Conservation (phyloP, 2,329 filamentous ascomycete species). For the Hirsutella rhossiliensis region DNA sequence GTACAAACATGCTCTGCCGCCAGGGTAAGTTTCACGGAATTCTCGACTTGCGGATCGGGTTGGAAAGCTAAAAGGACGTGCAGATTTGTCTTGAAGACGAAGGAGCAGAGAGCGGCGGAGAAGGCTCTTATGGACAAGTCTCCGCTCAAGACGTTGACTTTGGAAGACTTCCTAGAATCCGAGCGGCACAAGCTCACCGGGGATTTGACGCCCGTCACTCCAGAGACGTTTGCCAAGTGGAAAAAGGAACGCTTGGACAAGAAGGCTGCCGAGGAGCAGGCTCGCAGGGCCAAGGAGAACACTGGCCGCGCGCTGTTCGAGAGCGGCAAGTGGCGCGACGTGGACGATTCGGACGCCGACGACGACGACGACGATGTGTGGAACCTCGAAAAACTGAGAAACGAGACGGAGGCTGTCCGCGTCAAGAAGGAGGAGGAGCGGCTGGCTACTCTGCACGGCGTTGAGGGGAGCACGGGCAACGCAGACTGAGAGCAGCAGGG, state of each 20-base stretch:
- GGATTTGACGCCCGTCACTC: constrained; percentile 83
- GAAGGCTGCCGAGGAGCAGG: constrained; percentile 89
- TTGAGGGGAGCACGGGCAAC: neutral
- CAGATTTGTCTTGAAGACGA: constrained; percentile 94
- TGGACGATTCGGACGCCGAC: constrained; percentile 48
- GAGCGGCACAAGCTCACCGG: constrained; percentile 93
- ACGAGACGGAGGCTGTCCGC: constrained; percentile 70
- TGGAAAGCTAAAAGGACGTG: constrained; percentile 10
- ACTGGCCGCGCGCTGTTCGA: constrained; percentile 94
- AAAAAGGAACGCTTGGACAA: constrained; percentile 90
- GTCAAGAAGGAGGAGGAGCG: constrained; percentile 69
- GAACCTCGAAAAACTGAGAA: constrained; percentile 72
- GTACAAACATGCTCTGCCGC: constrained; percentile 91
- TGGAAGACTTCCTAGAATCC: constrained; percentile 95
- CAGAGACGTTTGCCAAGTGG: constrained; percentile 90
- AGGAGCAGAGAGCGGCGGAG: constrained; percentile 89
- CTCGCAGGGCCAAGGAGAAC: constrained; percentile 83
- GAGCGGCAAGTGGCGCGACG: constrained; percentile 79
- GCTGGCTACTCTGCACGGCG: constrained; percentile 23
- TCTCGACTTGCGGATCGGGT: neutral
- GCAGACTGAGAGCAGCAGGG: constrained; percentile 6
- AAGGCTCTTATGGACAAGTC: constrained; percentile 95
- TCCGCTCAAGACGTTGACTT: constrained; percentile 81
- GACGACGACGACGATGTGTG: constrained; percentile 55
- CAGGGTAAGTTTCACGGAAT: constrained; percentile 54